Evolutionary conservation across 2,329 filamentous ascomycete species (phyloP).

Genomic region (Cordyceps farinosa): DNA sequence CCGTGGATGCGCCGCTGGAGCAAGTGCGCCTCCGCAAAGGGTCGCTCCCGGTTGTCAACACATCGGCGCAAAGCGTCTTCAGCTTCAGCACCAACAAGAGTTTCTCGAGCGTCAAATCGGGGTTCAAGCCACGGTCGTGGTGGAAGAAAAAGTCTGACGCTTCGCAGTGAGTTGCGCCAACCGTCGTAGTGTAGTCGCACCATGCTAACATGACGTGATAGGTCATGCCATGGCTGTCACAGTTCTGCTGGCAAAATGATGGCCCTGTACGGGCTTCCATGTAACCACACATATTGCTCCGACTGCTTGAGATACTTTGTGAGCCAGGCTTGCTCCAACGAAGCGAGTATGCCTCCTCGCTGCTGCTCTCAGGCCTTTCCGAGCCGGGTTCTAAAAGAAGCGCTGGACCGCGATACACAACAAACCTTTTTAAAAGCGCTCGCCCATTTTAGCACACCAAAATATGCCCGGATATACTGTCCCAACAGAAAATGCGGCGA

Average conservation of each 20-base stretch:
- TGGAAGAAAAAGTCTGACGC: conserved; percentile 38
- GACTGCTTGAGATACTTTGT: conserved; percentile 53
- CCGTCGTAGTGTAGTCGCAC: background rate
- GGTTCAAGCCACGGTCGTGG: conserved; percentile 41
- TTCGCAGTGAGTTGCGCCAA: conserved; percentile 26
- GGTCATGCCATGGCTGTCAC: conserved; percentile 56
- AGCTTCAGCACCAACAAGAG: conserved; percentile 44
- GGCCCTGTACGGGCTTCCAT: conserved; percentile 49
- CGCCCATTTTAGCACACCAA: conserved; percentile 55
- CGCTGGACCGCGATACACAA: conserved; percentile 51
- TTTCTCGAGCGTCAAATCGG: conserved; percentile 43
- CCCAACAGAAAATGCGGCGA: conserved; percentile 54
- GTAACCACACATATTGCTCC: conserved; percentile 56
- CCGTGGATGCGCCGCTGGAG: conserved; percentile 41
- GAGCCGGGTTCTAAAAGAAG: conserved; percentile 42
- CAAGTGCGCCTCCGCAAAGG: conserved; percentile 40
- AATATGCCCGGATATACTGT: conserved; percentile 56
- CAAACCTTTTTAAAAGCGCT: conserved; percentile 55
- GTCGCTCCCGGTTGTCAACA: conserved; percentile 28
- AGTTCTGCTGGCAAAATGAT: conserved; percentile 46
- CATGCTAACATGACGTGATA: conserved; percentile 25
- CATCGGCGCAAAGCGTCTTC: conserved; percentile 39
- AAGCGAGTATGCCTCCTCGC: conserved; percentile 59
- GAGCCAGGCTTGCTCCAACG: conserved; percentile 51
- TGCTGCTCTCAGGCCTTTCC: conserved; percentile 58